Evolutionary conservation across 805 yeast species (phyloP).

Genomic region (Dipodascus geniculatus): DNA sequence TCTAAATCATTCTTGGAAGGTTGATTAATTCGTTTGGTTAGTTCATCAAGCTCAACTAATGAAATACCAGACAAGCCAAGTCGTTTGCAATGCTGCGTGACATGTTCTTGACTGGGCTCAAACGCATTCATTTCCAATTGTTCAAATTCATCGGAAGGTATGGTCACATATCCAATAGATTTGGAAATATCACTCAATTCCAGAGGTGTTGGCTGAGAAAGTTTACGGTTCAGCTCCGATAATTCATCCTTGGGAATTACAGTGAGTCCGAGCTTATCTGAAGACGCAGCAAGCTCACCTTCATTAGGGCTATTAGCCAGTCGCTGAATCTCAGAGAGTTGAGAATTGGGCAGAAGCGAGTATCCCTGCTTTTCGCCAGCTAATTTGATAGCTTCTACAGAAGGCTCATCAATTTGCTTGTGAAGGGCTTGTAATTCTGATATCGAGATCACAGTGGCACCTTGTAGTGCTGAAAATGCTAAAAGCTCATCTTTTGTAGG

Average conservation of each 20-base stretch:
- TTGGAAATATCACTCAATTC: constrained; percentile 6
- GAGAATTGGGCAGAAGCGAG: constrained; percentile 10
- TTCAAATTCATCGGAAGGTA: background rate
- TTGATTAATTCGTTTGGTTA: constrained; percentile 13
- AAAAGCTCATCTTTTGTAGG: constrained; percentile 12
- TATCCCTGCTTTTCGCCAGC: constrained; percentile 8
- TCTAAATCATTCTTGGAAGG: constrained; percentile 14
- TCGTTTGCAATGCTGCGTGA: constrained; percentile 2
- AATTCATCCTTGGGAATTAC: constrained; percentile 26
- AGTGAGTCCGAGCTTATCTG: constrained; percentile 23
- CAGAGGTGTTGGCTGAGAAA: constrained; percentile 5
- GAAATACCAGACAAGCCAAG: constrained; percentile 28
- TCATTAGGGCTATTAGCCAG: constrained; percentile 17
- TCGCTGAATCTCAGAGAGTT: constrained; percentile 13
- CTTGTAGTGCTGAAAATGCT: constrained; percentile 11
- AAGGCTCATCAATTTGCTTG: constrained; percentile 8
- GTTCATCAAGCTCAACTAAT: constrained; percentile 22
- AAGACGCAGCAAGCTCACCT: constrained; percentile 21
- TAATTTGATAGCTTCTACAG: constrained; percentile 2
- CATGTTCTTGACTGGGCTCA: constrained; percentile 1
- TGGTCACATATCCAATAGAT: background rate
- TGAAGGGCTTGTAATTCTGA: constrained; percentile 11
- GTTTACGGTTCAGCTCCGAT: constrained; percentile 8
- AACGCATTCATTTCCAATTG: background rate
- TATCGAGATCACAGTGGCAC: constrained; percentile 11